Conservation (phyloP, 306 rosid genomes). For the Rubus idaeus region DNA sequence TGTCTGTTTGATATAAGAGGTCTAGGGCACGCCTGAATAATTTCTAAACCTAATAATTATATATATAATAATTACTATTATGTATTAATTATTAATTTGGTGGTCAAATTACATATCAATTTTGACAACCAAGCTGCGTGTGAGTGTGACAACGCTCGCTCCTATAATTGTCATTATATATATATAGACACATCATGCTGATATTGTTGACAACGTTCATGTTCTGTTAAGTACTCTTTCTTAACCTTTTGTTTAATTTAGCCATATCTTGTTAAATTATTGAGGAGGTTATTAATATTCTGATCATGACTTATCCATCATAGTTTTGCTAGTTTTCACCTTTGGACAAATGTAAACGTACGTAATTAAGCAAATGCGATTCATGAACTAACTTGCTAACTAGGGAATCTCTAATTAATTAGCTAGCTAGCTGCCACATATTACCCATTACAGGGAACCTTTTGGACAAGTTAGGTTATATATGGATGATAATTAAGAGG, state of each 20-base stretch:
- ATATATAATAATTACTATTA: too few relatives aligned
- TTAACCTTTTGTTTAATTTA: not conserved
- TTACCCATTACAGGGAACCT: not conserved
- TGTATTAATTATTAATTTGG: constrained; percentile 1
- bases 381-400: not conserved
- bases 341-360: not conserved
- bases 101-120: not conserved
- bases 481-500: not conserved
- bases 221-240: not conserved
- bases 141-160: not conserved
- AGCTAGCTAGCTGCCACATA: not conserved
- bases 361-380: not conserved
- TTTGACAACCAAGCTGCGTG: constrained; percentile 17
- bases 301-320: too few relatives aligned
- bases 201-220: constrained; percentile 5
- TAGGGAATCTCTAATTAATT: not conserved
- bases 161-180: not conserved
- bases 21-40: constrained; percentile 17
- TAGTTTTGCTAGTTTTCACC: not conserved
- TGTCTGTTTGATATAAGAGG: constrained; percentile 10
- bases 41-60: not conserved
- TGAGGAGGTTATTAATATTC: not conserved
- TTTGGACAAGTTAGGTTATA: not conserved
- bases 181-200: not conserved
- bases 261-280: constrained; percentile 11